Evolutionary conservation across 1,284 basidiomycete species (phyloP).

Genomic region (Macrocystidia cucumis): DNA sequence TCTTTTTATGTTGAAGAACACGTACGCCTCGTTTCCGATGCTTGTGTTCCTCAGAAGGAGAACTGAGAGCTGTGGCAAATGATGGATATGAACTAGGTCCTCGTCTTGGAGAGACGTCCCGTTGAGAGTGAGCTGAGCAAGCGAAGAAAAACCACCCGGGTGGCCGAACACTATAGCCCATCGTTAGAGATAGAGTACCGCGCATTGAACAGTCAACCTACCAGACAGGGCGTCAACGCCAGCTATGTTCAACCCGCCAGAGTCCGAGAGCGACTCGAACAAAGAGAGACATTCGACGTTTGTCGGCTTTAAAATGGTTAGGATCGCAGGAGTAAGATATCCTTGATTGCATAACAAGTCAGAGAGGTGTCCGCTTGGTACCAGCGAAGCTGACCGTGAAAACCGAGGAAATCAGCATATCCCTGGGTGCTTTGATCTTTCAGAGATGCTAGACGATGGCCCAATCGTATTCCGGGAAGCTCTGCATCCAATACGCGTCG

Average conservation of each 20-base stretch:
- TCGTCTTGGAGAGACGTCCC: constrained; percentile 35
- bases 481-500: too few species aligned
- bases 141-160: constrained; percentile 40
- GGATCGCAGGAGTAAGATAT: constrained; percentile 28
- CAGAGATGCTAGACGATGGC: too few species aligned
- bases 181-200: constrained; percentile 4
- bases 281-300: constrained; percentile 30
- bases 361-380: too few species aligned
- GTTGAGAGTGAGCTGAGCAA: constrained; percentile 41
- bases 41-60: constrained; percentile 47
- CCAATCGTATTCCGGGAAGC: too few species aligned
- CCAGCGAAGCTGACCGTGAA: too few species aligned
- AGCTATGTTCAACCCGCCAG: constrained; percentile 40
- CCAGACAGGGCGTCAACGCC: constrained; percentile 34
- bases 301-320: constrained; percentile 30
- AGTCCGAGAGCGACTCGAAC: constrained; percentile 35
- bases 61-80: constrained; percentile 39
- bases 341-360: constrained; percentile 21
- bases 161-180: constrained; percentile 36
- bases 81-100: constrained; percentile 43
- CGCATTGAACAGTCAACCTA: constrained; percentile 15
- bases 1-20: constrained; percentile 5
- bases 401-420: too few species aligned
- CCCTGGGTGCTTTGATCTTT: too few species aligned
- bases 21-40: constrained; percentile 56